These are phyloP conservation scores for Russula brevipes DNA, from an alignment of 768 basidiomycete species.

Conservation along the genomic window DNA sequence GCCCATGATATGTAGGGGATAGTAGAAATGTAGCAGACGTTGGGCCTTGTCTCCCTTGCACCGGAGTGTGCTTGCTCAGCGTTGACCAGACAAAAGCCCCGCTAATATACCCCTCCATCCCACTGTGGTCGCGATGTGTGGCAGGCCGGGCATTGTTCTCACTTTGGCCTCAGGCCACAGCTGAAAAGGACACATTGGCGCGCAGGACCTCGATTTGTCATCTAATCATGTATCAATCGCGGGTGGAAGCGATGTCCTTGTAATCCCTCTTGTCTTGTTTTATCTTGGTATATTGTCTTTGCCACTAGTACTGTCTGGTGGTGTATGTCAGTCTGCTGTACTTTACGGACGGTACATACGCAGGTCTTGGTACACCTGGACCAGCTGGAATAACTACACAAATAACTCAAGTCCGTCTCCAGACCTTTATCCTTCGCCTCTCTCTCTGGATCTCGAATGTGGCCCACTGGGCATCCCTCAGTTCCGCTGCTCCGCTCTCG, in stretches of 20 bases:
- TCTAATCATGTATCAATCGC: neutral
- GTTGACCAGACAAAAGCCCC: neutral
- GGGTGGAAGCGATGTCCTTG: too few species aligned
- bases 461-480: slow-evolving; percentile 30
- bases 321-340: neutral
- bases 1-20: slow-evolving; percentile 4
- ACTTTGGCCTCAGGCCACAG: slow-evolving; percentile 6
- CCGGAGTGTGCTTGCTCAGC: neutral
- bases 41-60: slow-evolving; percentile 1
- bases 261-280: neutral
- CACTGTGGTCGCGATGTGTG: slow-evolving; percentile 9
- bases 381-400: neutral
- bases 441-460: slow-evolving; percentile 40
- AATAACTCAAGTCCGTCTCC: slow-evolving; percentile 37
- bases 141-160: slow-evolving; percentile 15
- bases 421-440: slow-evolving; percentile 40
- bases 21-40: neutral
- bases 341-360: neutral
- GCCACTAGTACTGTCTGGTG: neutral
- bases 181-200: slow-evolving; percentile 5
- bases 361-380: neutral
- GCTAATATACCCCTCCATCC: slow-evolving; percentile 9
- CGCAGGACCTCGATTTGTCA: neutral
- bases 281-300: neutral
- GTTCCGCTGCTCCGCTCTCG: neutral